Base-by-base conservation (phyloP, 345 rosid species). In the Sapria himalayana region DNA sequence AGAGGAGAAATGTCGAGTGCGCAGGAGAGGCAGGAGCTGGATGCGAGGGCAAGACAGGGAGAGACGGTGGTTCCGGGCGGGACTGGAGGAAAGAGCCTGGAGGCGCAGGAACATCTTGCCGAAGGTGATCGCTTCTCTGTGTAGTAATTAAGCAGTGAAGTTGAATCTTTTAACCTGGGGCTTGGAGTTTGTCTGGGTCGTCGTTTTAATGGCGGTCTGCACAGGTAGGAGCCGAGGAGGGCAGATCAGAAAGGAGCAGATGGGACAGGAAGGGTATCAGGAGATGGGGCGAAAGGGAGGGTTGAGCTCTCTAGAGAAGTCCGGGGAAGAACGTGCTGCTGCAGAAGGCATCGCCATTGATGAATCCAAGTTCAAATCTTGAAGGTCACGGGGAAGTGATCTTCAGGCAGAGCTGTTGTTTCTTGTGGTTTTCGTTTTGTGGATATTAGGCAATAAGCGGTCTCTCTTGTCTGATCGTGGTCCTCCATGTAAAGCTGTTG, bases 81-180 rank as follows among this genome's bases (percentile, higher is more conserved):
- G 18, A 80, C 93, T 2, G 91, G 93, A 0, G 91, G 96, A 42
- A 85, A 71, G 50, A 85, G 84, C 74, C 82, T 77, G 0, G 85
- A 74, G 61, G 93, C 96, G 44, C 93, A 72, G 51, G 81, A 73
- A 25, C 72, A 85, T 63, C 82, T 85, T 5, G 85, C 96, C 21
- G 78, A 80, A 69, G 86, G 85, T 71, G 39, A 31, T 7, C 13
- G 5, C 2, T 7, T 37, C 2, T 37, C 14, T 37, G 7, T 18
- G 22, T 37, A 5, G 5, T 17, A 12, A 3, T 5, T 37, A 4
- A 18, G 9, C 11, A n/a, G n/a, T 3, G 14, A 12, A 18, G 19
- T 37, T 9, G 5, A n/a, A 2, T 37, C 17, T 1, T 1, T 4
- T 19, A 9, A 3, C 9, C 21, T 9, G 19, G 22, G 9, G 18